A percentile compares a stretch with the other conserved stretches of the same genome.
Evolutionary conservation across 2,329 filamentous ascomycete genomes (phyloP).

Genomic region (Zymoseptoria pseudotritici): DNA sequence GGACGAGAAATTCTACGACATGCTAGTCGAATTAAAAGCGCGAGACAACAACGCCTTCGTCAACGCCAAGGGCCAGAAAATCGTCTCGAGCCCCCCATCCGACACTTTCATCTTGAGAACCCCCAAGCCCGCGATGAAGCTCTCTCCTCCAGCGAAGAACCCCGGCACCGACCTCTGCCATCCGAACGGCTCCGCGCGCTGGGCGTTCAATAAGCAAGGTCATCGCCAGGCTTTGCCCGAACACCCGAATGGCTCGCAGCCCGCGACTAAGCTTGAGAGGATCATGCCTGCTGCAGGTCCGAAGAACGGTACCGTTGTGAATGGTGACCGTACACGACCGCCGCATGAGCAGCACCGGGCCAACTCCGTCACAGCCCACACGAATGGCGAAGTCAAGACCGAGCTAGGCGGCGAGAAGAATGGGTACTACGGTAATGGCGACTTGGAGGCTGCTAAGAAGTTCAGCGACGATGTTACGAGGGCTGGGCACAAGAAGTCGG

Average conservation of each 20-base stretch:
- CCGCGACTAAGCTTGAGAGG: not conserved
- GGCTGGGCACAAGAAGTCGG: not conserved
- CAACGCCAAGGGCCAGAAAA: not conserved
- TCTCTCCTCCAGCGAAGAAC: not conserved
- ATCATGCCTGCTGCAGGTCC: too few relatives aligned
- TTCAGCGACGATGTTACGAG: not conserved
- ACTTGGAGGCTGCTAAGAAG: not conserved
- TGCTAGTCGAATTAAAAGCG: conserved; percentile 27
- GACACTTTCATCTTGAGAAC: not conserved
- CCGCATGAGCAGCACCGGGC: not conserved
- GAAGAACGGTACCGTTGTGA: not conserved
- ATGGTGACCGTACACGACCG: not conserved
- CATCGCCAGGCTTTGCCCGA: not conserved
- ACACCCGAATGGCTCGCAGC: not conserved
- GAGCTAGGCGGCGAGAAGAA: not conserved
- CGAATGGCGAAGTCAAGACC: too few relatives aligned
- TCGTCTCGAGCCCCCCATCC: not conserved
- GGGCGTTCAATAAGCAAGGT: not conserved
- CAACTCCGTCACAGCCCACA: not conserved
- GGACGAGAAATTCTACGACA: conserved; percentile 36
- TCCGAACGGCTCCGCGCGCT: not conserved
- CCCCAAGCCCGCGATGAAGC: not conserved
- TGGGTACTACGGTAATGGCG: not conserved
- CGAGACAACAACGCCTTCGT: not conserved
- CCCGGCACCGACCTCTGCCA: not conserved